These are phyloP conservation scores for Rhizopogon sp. DNA, from an alignment of 768 basidiomycete genomes.

Conservation along the genomic window DNA sequence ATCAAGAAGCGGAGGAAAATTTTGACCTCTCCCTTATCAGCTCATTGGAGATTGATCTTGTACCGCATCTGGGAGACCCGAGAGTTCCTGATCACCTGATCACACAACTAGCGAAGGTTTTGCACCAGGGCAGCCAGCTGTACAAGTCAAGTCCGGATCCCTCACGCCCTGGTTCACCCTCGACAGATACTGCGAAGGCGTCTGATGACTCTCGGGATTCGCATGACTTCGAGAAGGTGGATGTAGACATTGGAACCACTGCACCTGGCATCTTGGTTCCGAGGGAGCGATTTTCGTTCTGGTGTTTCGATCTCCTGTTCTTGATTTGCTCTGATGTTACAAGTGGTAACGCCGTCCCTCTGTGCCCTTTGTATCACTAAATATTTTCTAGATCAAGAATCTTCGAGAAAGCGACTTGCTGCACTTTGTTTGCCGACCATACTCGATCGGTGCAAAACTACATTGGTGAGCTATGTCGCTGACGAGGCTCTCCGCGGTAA, in stretches of 20 bases:
- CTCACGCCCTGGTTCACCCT: conserved; percentile 8
- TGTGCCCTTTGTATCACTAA: not conserved
- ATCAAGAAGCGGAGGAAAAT: conserved; percentile 75
- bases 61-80: conserved; percentile 66
- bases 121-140: conserved; percentile 69
- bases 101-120: conserved; percentile 58
- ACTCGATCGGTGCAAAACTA: conserved; percentile 67
- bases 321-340: conserved; percentile 67
- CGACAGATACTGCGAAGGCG: conserved; percentile 2
- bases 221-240: conserved; percentile 32
- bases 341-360: conserved; percentile 38
- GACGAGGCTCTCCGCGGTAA: conserved; percentile 83
- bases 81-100: conserved; percentile 72
- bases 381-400: conserved; percentile 47
- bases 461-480: conserved; percentile 71
- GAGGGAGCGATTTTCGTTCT: conserved; percentile 85
- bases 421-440: conserved; percentile 67
- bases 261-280: conserved; percentile 51
- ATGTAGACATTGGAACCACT: conserved; percentile 53
- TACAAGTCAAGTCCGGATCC: conserved; percentile 30
- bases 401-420: conserved; percentile 61
- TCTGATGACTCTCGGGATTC: conserved; percentile 13
- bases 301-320: conserved; percentile 89
- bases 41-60: conserved; percentile 73
- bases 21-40: conserved; percentile 81